Conservation (phyloP, 805 yeast genomes). For the Candida patagonica region DNA sequence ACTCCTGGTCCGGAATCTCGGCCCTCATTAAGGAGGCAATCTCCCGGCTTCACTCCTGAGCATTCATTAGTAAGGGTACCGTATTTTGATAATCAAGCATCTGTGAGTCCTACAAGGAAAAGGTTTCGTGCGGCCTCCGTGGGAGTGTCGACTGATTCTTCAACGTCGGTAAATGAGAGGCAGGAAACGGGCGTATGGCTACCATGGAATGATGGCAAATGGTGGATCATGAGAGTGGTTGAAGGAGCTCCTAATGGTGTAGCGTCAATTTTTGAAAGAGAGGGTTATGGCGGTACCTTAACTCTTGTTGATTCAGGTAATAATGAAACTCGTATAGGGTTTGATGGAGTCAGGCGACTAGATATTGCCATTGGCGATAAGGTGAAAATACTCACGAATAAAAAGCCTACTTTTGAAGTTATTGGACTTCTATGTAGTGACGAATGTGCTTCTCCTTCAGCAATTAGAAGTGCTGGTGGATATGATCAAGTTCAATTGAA, state of each 20-base stretch:
- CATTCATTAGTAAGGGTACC: slow-evolving; percentile 1
- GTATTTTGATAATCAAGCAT: slow-evolving; percentile 1
- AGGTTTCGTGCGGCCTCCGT: no score
- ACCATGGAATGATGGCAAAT: slow-evolving; percentile 8
- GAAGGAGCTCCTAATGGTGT: slow-evolving; percentile 2
- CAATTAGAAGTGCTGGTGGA: not conserved
- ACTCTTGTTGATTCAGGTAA: not conserved
- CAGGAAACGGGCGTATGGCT: slow-evolving; percentile 6
- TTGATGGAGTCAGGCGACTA: slow-evolving; percentile 3
- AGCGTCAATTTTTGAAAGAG: not conserved
- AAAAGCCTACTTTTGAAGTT: slow-evolving; percentile 10
- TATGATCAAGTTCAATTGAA: not conserved
- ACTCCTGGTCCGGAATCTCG: not conserved
- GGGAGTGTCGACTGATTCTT: no score
- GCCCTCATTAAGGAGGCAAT: not conserved
- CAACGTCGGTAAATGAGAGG: no score
- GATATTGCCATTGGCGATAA: slow-evolving; percentile 15
- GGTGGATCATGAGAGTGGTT: slow-evolving; percentile 3
- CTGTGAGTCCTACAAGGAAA: slow-evolving; percentile 2
- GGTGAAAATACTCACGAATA: slow-evolving; percentile 13
- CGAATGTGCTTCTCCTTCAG: not conserved
- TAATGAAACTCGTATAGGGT: not conserved
- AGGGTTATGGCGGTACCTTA: not conserved
- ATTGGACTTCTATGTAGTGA: slow-evolving; percentile 6
- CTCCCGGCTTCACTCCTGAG: slow-evolving; percentile 2